phyloP scores from a whole-genome alignment of 1,284 basidiomycete species.

The Amylostereum areolatum region DNA sequence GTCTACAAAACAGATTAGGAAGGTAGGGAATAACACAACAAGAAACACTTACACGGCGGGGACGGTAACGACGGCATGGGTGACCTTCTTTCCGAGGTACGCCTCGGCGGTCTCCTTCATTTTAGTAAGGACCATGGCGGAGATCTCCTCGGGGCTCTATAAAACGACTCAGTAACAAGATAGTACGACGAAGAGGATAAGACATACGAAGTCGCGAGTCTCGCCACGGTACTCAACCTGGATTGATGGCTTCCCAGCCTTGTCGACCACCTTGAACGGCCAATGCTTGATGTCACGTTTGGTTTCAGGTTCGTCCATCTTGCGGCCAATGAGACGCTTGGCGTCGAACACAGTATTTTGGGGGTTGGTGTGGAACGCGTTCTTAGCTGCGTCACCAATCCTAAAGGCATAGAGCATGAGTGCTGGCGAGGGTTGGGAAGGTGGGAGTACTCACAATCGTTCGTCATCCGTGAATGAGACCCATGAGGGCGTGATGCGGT shows the following conservation, averaged over 20 bases:
- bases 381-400: constrained; percentile 77
- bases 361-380: constrained; percentile 80
- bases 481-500: constrained; percentile 96
- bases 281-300: constrained; percentile 84
- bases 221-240: constrained; percentile 85
- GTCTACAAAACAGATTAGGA: constrained; percentile 35
- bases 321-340: constrained; percentile 93
- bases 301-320: constrained; percentile 74
- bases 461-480: constrained; percentile 90
- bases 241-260: constrained; percentile 83
- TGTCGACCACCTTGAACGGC: constrained; percentile 80
- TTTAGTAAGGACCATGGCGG: constrained; percentile 92
- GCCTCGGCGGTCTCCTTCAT: constrained; percentile 99
- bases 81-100: constrained; percentile 94
- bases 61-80: constrained; percentile 96
- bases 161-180: not conserved
- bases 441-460: constrained; percentile 59
- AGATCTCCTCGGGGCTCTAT: constrained; percentile 85
- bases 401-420: constrained; percentile 24
- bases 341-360: constrained; percentile 96
- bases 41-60: constrained; percentile 73
- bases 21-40: not conserved
- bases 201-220: constrained; percentile 69
- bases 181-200: not conserved
- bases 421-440: no score